phyloP scores from a whole-genome alignment of 1,284 basidiomycete species.

The Trichosporon sp. region DNA sequence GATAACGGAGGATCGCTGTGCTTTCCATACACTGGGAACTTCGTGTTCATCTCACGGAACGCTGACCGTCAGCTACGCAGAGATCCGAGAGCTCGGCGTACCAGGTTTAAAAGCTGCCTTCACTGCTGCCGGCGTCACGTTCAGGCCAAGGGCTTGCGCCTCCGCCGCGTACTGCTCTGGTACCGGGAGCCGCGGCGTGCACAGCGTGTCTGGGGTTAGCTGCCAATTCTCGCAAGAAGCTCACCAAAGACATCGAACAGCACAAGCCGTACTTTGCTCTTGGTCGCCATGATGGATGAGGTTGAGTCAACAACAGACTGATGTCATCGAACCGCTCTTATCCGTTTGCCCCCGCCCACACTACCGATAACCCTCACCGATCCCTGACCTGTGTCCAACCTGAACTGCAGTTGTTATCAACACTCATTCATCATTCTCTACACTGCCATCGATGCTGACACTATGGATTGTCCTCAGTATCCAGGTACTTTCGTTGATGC shows the following conservation, averaged over 20 bases:
- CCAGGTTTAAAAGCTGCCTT: conserved; percentile 52
- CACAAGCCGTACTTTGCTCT: conserved; percentile 49
- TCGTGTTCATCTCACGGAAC: conserved; percentile 45
- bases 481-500: not conserved
- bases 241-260: conserved; percentile 56
- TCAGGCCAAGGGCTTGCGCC: conserved; percentile 48
- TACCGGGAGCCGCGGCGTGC: conserved; percentile 53
- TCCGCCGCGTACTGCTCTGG: conserved; percentile 56
- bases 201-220: conserved; percentile 49
- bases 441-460: not conserved
- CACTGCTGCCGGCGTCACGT: conserved; percentile 44
- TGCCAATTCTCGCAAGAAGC: conserved; percentile 19
- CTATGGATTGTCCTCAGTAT: not conserved
- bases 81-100: conserved; percentile 24
- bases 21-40: conserved; percentile 52
- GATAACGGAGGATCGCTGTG: conserved; percentile 44
- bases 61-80: conserved; percentile 34
- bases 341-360: conserved; percentile 1
- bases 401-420: not conserved
- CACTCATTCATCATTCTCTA: not conserved
- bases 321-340: not conserved
- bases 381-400: not conserved
- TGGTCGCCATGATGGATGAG: conserved; percentile 5
- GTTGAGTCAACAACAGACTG: conserved; percentile 9
- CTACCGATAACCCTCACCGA: not conserved